These are phyloP conservation scores for Caloboletus firmus DNA, from an alignment of 1,284 basidiomycete genomes.

Conservation along the genomic window DNA sequence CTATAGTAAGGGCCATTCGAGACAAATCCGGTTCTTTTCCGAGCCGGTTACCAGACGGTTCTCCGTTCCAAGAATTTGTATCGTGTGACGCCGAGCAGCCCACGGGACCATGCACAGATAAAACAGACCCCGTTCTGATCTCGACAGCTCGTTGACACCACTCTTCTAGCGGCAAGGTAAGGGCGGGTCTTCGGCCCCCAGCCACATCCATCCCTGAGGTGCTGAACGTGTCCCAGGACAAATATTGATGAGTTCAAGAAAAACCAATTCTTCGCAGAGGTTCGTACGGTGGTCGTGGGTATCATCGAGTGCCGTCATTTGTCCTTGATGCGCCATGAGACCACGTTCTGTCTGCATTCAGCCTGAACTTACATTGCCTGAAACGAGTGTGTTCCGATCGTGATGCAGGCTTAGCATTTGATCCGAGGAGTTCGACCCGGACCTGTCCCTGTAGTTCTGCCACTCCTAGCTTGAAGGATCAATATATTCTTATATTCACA, in stretches of 20 bases:
- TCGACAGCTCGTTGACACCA: conserved; percentile 4
- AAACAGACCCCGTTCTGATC: background rate
- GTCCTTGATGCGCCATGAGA: background rate
- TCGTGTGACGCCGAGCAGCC: background rate
- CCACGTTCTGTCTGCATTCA: background rate
- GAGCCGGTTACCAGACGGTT: background rate
- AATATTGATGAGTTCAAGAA: background rate
- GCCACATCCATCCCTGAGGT: background rate
- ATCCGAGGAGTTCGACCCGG: conserved; percentile 22
- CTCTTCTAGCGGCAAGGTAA: background rate
- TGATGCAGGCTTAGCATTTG: conserved; percentile 1
- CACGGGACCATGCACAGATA: background rate
- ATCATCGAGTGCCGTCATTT: conserved; percentile 5
- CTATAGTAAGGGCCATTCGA: background rate
- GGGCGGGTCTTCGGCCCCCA: background rate
- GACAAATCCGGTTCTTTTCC: background rate
- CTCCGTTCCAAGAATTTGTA: background rate
- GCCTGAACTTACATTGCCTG: background rate
- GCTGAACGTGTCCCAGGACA: background rate
- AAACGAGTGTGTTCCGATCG: conserved; percentile 1
- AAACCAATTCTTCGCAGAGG: background rate
- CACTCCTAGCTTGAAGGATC: background rate
- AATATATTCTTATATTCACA: background rate
- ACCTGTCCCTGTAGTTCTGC: background rate
- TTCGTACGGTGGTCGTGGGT: background rate